Base-by-base conservation (phyloP, 2,329 filamentous ascomycete genomes). In the Talaromyces pinophilus region DNA sequence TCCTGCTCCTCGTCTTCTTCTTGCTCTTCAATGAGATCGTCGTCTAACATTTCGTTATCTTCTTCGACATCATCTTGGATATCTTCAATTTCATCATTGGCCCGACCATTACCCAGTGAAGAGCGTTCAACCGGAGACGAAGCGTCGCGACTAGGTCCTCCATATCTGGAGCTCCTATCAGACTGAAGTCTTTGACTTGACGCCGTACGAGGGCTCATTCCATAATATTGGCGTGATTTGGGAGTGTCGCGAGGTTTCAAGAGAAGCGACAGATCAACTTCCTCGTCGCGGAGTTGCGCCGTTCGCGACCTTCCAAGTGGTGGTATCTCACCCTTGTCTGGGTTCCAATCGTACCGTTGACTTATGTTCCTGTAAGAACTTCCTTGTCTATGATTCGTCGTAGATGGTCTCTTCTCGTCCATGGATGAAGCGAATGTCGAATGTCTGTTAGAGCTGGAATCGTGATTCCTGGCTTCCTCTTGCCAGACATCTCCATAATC, bases 401-500 rank as follows among this genome's bases (percentile, higher is more conserved):
- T 52, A 13, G 44, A 52, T 50, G 63, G 48, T 65, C 61, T 30
- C 73, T 69, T 52, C 75, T 68, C 17, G 70, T 68, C n/a, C 67
- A 70, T 62, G 46, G 66, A 60, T 59, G 69, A 63, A 38, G 71
- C 68, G 62, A 67, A 64, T 30, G 71, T 69, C 17, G 71, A 72
- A 35, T 69, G 48, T 25, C 57, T 71, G 63, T 75, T 71, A 13
- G 75, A 75, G 11, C 72, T 69, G 22, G 75, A 71, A 50, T 74
- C 77, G 50, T 77, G 73, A 59, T 80, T 76, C n/a, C 74, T 72
- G 48, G 79, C 78, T 69, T 81, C 78, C 69, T 79, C 77, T 68
- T 83, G 80, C 82, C 82, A 83, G 33, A 83, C 82, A 63, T 83
- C 81, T 61, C 78, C 79, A 65, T 78, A 79, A 15, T 75, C 80